These are phyloP conservation scores for Chenopodium berlandieri DNA, from an alignment of 148 eudicot genomes.

Conservation along the genomic window DNA sequence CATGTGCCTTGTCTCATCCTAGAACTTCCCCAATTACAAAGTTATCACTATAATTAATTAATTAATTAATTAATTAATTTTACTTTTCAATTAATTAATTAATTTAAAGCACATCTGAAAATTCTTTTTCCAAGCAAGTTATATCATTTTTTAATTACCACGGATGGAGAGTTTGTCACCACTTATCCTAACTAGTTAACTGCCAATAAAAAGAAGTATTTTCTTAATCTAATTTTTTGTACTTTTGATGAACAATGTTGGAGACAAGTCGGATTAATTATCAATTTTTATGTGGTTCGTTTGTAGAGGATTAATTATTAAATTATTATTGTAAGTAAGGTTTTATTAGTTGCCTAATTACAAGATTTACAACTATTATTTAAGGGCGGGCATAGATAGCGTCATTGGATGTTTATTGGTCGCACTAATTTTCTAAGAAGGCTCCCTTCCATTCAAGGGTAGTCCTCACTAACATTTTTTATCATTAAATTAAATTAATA, in stretches of 20 bases:
- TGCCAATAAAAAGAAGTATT: conserved; percentile 3
- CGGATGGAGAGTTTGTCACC: neutral
- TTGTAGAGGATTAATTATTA: neutral
- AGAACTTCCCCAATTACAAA: conserved; percentile 18
- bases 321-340: too few species aligned
- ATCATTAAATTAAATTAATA: too few species aligned
- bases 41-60: neutral
- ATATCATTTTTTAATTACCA: conserved; percentile 13
- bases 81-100: too few species aligned
- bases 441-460: too few species aligned
- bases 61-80: too few species aligned
- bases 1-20: conserved; percentile 35
- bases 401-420: too few species aligned
- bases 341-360: too few species aligned
- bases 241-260: conserved; percentile 10
- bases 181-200: conserved; percentile 14
- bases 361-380: too few species aligned
- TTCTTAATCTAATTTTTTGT: neutral
- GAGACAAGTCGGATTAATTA: neutral
- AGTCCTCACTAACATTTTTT: too few species aligned
- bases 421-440: too few species aligned
- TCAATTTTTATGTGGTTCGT: neutral
- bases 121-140: conserved; percentile 16
- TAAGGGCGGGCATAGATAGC: too few species aligned
- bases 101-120: conserved; percentile 8